Base-by-base conservation (phyloP, 495 filamentous ascomycete genomes). In the Massariosphaeria phaeospora region DNA sequence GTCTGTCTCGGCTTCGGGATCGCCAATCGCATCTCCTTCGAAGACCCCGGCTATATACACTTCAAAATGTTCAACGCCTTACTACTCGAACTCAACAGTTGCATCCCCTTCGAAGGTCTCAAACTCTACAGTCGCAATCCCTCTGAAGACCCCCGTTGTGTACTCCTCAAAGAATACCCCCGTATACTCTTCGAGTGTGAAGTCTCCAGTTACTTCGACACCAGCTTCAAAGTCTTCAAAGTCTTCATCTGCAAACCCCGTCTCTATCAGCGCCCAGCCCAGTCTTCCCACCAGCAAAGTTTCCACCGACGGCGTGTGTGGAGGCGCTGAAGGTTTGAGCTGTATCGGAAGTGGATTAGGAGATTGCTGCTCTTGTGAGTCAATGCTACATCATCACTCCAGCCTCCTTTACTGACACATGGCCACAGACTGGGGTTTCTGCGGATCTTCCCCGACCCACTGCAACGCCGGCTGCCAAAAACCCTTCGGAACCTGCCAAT, bases 401-500 rank as follows among this genome's bases (percentile, higher is more conserved):
- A 20, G 18, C n/a, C 5, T 38, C 17, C 6, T 20, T 42, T 13
- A 41, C 33, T 17, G 10, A 27, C 27, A 30, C 10, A 26, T 50
- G 15, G 3, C 20, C 10, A 23, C 17, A 55, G 52, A 9, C 7
- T 58, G 52, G 17, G 46, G 55, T 6, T 58, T 29, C 18, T 58
- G 48, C 25, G 55, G 48, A 40, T 45, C n/a, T 27, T 42, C 55
- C 1, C 8, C 27, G 5, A 21, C 21, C 5, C 52, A 58, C 30
- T 58, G 24, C 25, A 34, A 13, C 46, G 47, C 40, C 38, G 55
- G 55, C 27, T 58, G 55, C 30, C 55, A 58, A 38, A 10, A 17
- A 40, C 39, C 13, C 9, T 58, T 38, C 38, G 55, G 55, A n/a
- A 40, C 11, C 29, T 58, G 55, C 47, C 40, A n/a, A 27, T n/a